Conservation (phyloP, 352 stramenopile species). For the Aphanomyces euteiches region DNA sequence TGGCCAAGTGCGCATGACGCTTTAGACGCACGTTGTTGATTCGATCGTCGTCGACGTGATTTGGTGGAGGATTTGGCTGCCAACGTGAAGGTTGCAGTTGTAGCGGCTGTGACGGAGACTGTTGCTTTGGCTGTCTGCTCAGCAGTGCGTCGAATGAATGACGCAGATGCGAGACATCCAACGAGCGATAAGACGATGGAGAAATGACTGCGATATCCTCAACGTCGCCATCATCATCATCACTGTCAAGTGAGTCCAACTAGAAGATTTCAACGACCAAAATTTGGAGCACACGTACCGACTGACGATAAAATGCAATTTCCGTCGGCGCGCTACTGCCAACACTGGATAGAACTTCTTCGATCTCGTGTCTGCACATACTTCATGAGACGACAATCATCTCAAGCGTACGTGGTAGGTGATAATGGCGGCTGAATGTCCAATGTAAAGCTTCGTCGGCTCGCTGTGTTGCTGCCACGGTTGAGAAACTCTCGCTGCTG, state of each 20-base stretch:
- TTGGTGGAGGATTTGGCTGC: not conserved
- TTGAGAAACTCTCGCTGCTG: conserved; percentile 3
- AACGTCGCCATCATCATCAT: not conserved
- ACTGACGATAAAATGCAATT: conserved; percentile 50
- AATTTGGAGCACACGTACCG: conserved; percentile 39
- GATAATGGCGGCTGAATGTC: conserved; percentile 38
- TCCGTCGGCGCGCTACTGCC: conserved; percentile 57
- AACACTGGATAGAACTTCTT: conserved; percentile 45
- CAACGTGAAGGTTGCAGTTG: not conserved
- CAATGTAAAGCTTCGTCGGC: conserved; percentile 14
- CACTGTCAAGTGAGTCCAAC: not conserved
- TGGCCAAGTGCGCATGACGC: conserved; percentile 2
- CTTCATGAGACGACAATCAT: conserved; percentile 40
- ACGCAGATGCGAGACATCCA: conserved; percentile 10
- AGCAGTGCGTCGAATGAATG: conserved; percentile 4
- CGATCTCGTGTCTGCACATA: conserved; percentile 26
- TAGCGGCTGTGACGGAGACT: too few species aligned
- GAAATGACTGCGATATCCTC: not conserved
- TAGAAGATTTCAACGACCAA: conserved; percentile 6
- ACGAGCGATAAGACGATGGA: not conserved
- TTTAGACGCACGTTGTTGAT: conserved; percentile 17
- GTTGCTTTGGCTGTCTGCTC: not conserved
- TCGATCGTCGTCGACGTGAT: conserved; percentile 4
- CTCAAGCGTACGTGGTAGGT: conserved; percentile 30
- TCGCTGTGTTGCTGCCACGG: conserved; percentile 26